phyloP scores from a whole-genome alignment of 2,329 filamentous ascomycete species.

The Phaeosphaeria sp. region DNA sequence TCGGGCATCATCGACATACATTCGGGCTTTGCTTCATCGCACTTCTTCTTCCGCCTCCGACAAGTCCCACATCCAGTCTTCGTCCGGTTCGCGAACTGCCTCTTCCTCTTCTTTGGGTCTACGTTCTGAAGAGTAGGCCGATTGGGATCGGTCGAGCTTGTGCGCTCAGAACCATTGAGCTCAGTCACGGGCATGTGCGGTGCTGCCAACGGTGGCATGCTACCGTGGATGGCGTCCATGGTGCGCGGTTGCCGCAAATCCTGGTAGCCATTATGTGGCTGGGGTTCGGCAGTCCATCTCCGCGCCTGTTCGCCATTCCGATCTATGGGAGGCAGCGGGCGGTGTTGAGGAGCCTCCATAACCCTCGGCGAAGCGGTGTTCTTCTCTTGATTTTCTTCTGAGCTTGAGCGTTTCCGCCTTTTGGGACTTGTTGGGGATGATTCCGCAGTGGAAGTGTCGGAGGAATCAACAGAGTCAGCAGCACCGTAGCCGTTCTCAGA shows the following conservation, averaged over 20 bases:
- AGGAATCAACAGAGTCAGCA: constrained; percentile 26
- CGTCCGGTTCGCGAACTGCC: constrained; percentile 89
- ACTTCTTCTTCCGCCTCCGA: constrained; percentile 93
- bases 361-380: constrained; percentile 41
- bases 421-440: constrained; percentile 50
- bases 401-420: constrained; percentile 71
- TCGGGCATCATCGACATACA: constrained; percentile 64
- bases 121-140: constrained; percentile 52
- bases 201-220: constrained; percentile 14
- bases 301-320: constrained; percentile 31
- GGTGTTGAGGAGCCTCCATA: constrained; percentile 33
- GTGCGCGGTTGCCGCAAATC: constrained; percentile 34
- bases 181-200: constrained; percentile 17
- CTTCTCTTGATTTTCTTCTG: constrained; percentile 46
- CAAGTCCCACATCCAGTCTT: constrained; percentile 97
- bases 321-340: constrained; percentile 37
- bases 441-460: constrained; percentile 24
- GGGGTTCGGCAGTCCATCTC: constrained; percentile 39
- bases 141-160: constrained; percentile 48
- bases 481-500: constrained; percentile 29
- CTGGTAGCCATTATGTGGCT: constrained; percentile 28
- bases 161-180: constrained; percentile 22
- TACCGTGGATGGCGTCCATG: constrained; percentile 20
- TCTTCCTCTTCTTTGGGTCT: constrained; percentile 52
- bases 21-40: constrained; percentile 89